phyloP scores from a whole-genome alignment of 2,329 filamentous ascomycete genomes.

The Fusarium tjaetaba region DNA sequence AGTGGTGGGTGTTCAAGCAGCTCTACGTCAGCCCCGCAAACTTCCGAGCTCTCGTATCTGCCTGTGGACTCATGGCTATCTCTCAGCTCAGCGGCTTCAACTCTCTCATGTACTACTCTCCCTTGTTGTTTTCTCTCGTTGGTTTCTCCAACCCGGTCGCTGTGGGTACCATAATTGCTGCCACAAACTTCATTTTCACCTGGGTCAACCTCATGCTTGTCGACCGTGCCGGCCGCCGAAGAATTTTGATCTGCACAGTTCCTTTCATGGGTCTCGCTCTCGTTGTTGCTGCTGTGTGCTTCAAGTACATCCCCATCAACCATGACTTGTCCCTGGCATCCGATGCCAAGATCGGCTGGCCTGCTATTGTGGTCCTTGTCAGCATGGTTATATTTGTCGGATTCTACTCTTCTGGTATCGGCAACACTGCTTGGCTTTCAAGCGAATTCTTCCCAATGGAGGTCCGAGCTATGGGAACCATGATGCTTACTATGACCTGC shows the following conservation, averaged over 20 bases:
- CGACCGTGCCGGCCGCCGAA: conserved; percentile 56
- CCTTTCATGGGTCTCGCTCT: conserved; percentile 57
- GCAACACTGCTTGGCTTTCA: conserved; percentile 58
- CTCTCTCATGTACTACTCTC: conserved; percentile 61
- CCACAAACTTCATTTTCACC: conserved; percentile 61
- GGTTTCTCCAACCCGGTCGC: conserved; percentile 60
- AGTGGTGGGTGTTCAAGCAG: conserved; percentile 56
- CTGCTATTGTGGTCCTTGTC: conserved; percentile 56
- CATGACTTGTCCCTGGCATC: conserved; percentile 52
- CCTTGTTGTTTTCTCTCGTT: conserved; percentile 59
- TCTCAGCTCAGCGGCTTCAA: conserved; percentile 64
- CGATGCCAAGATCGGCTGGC: conserved; percentile 37
- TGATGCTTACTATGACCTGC: conserved; percentile 58
- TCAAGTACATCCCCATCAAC: conserved; percentile 54
- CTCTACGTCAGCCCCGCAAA: conserved; percentile 57
- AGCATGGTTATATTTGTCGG: conserved; percentile 43
- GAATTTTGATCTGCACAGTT: conserved; percentile 55
- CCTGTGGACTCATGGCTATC: conserved; percentile 63
- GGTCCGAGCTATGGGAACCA: conserved; percentile 59
- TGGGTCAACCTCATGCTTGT: conserved; percentile 58
- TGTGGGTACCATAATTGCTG: conserved; percentile 56
- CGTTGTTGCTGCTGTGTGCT: conserved; percentile 54
- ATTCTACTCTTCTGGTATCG: conserved; percentile 56
- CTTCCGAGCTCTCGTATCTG: conserved; percentile 56
- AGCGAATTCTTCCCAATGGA: conserved; percentile 59